Conservation (phyloP, 768 basidiomycete genomes). For the Leccinum imitatum region DNA sequence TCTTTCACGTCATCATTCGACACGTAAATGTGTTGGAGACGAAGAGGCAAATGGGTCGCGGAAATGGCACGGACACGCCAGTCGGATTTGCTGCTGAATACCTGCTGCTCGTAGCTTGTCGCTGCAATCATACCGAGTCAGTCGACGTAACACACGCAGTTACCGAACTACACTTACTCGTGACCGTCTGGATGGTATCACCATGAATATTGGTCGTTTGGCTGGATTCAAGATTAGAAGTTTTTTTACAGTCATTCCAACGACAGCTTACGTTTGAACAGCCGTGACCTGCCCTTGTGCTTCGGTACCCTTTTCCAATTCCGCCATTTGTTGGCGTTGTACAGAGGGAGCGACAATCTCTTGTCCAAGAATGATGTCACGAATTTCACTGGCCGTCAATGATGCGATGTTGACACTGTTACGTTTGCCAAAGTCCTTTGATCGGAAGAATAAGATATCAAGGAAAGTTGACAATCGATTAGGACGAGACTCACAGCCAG, state of each 20-base stretch:
- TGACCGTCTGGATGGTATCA: constrained; percentile 92
- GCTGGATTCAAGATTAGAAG: constrained; percentile 32
- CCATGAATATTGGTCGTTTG: constrained; percentile 98
- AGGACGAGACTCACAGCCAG: constrained; percentile 55
- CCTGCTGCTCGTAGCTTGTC: constrained; percentile 96
- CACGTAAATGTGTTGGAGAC: constrained; percentile 97
- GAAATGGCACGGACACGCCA: constrained; percentile 99
- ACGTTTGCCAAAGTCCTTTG: constrained; percentile 94
- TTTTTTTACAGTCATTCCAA: not conserved
- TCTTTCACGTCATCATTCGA: constrained; percentile 99
- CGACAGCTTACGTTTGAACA: constrained; percentile 69
- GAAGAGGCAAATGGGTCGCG: constrained; percentile 92
- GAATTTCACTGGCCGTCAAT: constrained; percentile 91
- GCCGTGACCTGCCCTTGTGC: constrained; percentile 95
- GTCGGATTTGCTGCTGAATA: constrained; percentile 99
- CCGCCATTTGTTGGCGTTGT: constrained; percentile 99
- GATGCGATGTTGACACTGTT: constrained; percentile 99
- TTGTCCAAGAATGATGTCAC: constrained; percentile 98
- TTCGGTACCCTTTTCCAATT: constrained; percentile 94
- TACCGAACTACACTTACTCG: constrained; percentile 54
- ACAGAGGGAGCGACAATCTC: constrained; percentile 95
- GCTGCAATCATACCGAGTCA: constrained; percentile 41
- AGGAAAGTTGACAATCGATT: not conserved
- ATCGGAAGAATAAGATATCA: constrained; percentile 17
- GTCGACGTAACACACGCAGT: not conserved